phyloP scores from a whole-genome alignment of 2,329 filamentous ascomycete species.

The Cadophora gregata region DNA sequence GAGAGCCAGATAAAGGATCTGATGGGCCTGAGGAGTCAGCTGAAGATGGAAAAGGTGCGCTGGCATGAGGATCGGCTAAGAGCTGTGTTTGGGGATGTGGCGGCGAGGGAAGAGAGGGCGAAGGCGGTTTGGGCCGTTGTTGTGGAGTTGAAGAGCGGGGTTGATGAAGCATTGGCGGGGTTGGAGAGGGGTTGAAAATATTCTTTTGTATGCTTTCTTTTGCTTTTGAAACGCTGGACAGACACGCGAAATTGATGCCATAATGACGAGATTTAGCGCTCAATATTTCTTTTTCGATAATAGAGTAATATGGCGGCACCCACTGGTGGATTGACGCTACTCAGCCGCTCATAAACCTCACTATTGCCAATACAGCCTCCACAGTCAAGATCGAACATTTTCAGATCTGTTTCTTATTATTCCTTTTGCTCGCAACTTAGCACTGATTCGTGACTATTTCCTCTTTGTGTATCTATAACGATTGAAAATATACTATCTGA shows the following conservation, averaged over 20 bases:
- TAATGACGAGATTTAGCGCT: background rate
- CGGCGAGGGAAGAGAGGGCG: conserved; percentile 17
- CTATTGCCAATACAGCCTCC: background rate
- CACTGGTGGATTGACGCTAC: background rate
- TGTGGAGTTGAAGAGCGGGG: conserved; percentile 21
- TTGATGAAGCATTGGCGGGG: conserved; percentile 18
- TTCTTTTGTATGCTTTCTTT: background rate
- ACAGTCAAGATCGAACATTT: too few relatives aligned
- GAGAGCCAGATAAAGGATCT: background rate
- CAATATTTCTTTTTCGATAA: background rate
- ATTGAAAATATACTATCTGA: too few relatives aligned
- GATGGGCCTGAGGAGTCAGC: conserved; percentile 18
- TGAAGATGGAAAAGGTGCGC: conserved; percentile 29
- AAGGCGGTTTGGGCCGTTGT: conserved; percentile 29
- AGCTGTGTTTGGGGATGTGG: conserved; percentile 15
- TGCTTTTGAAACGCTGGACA: background rate
- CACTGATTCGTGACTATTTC: too few relatives aligned
- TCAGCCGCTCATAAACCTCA: background rate
- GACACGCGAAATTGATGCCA: background rate
- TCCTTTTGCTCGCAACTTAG: too few relatives aligned
- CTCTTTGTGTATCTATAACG: too few relatives aligned
- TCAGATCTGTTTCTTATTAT: too few relatives aligned
- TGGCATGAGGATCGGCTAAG: conserved; percentile 31
- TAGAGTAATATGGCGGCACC: background rate
- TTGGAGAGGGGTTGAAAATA: conserved; percentile 12